phyloP scores from a whole-genome alignment of 208 protist species.

The Lotmaria passim region DNA sequence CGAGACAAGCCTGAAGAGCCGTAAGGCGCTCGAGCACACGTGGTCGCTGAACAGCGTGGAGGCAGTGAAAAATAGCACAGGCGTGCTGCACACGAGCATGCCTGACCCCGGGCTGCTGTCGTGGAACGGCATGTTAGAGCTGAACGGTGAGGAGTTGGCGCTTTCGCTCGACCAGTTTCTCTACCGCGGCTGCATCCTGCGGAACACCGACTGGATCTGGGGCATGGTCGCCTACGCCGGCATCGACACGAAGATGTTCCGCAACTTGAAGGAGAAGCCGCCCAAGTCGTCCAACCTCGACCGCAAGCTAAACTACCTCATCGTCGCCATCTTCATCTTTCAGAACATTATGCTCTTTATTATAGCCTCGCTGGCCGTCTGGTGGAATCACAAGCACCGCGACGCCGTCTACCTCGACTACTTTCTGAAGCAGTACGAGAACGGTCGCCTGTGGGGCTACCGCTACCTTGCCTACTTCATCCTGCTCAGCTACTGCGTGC shows the following conservation, averaged over 20 bases:
- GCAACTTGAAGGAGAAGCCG: constrained; percentile 85
- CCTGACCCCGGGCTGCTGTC: constrained; percentile 78
- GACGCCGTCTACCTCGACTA: constrained; percentile 70
- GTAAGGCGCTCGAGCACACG: constrained; percentile 76
- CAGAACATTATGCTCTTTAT: constrained; percentile 81
- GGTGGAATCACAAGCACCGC: constrained; percentile 59
- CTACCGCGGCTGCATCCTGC: constrained; percentile 88
- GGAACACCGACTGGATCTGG: constrained; percentile 94
- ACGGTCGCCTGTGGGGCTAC: constrained; percentile 57
- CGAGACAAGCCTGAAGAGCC: constrained; percentile 87
- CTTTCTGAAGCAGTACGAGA: constrained; percentile 57
- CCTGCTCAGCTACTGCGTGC: constrained; percentile 90
- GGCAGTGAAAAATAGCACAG: constrained; percentile 22
- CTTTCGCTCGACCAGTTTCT: constrained; percentile 88
- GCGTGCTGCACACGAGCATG: constrained; percentile 59
- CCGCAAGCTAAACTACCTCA: constrained; percentile 86
- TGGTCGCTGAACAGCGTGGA: constrained; percentile 52
- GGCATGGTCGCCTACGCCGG: constrained; percentile 94
- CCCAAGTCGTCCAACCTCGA: constrained; percentile 92
- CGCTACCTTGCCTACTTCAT: constrained; percentile 92
- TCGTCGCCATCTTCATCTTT: constrained; percentile 71
- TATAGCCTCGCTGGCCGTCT: constrained; percentile 65
- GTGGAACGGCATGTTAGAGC: constrained; percentile 73
- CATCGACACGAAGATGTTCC: constrained; percentile 92
- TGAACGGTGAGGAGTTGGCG: constrained; percentile 57